A percentile compares a stretch with the other conserved stretches of the same genome.
Evolutionary conservation across 768 basidiomycete genomes (phyloP).

Genomic region (Russula dissimulans): DNA sequence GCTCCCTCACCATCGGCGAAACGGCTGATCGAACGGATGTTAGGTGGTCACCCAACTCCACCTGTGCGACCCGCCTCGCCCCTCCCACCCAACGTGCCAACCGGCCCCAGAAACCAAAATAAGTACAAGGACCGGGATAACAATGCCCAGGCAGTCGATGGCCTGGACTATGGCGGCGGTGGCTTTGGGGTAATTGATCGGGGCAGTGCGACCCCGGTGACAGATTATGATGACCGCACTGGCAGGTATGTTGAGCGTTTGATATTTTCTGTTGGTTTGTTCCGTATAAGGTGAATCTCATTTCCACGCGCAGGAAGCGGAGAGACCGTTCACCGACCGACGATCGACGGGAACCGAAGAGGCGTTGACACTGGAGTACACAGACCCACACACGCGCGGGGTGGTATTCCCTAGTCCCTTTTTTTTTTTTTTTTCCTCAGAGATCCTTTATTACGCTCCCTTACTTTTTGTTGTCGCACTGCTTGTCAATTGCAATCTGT

Average conservation of each 20-base stretch:
- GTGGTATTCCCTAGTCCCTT: not conserved
- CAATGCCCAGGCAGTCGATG: conserved; percentile 78
- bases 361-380: conserved; percentile 12
- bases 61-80: conserved; percentile 76
- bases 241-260: conserved; percentile 13
- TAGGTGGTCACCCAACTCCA: conserved; percentile 31
- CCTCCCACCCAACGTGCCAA: conserved; percentile 78
- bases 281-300: not conserved
- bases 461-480: not conserved
- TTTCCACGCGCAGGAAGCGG: conserved; percentile 11
- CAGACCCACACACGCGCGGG: not conserved
- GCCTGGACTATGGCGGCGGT: conserved; percentile 56
- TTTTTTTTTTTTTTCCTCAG: not conserved
- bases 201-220: conserved; percentile 20
- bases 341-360: conserved; percentile 17
- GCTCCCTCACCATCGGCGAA: not conserved
- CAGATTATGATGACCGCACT: conserved; percentile 12
- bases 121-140: conserved; percentile 86
- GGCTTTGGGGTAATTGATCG: conserved; percentile 14
- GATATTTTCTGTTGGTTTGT: not conserved
- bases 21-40: not conserved
- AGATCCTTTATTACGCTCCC: not conserved
- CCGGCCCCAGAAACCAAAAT: conserved; percentile 80
- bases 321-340: conserved; percentile 20
- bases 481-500: too few relatives aligned